These are phyloP conservation scores for Saccharomycodes ludwigii DNA, from an alignment of 805 yeast species.

Conservation along the genomic window DNA sequence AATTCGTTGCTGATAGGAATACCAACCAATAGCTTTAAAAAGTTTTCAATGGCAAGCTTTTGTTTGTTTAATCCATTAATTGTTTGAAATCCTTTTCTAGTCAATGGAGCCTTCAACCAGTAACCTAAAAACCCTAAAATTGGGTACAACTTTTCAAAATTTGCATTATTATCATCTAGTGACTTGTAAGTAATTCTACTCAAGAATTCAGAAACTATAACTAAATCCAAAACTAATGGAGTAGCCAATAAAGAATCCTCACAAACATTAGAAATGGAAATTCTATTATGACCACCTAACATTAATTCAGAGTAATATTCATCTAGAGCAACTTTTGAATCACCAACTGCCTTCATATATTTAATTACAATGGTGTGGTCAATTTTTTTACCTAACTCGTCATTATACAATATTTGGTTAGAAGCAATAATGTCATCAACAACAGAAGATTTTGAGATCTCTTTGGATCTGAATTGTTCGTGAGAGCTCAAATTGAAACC, in stretches of 20 bases:
- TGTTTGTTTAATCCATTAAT: slow-evolving; percentile 93
- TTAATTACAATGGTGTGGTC: slow-evolving; percentile 95
- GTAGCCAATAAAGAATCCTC: slow-evolving; percentile 93
- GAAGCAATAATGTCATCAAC: slow-evolving; percentile 90
- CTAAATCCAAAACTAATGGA: slow-evolving; percentile 84
- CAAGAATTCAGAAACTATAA: slow-evolving; percentile 81
- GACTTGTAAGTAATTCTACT: slow-evolving; percentile 74
- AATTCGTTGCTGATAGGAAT: slow-evolving; percentile 82
- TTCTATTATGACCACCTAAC: slow-evolving; percentile 96
- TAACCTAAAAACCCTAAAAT: slow-evolving; percentile 79
- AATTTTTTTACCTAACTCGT: slow-evolving; percentile 61
- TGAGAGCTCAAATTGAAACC: slow-evolving; percentile 89
- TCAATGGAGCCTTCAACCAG: slow-evolving; percentile 95
- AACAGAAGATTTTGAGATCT: slow-evolving; percentile 84
- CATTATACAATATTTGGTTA: slow-evolving; percentile 72
- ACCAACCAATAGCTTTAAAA: slow-evolving; percentile 80
- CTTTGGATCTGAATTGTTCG: slow-evolving; percentile 88
- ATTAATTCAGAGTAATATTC: slow-evolving; percentile 93
- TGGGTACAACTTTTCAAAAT: slow-evolving; percentile 62
- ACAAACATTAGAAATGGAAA: slow-evolving; percentile 89
- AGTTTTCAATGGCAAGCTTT: slow-evolving; percentile 83
- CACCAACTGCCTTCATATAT: slow-evolving; percentile 89
- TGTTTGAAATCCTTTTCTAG: slow-evolving; percentile 81
- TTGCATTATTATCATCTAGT: slow-evolving; percentile 29
- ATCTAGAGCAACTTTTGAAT: slow-evolving; percentile 96